Percentiles rank a stretch among this genome's conserved stretches.
Evolutionary conservation across 2,329 filamentous ascomycete genomes (phyloP).

Genomic region (Ophiostoma sp.): DNA sequence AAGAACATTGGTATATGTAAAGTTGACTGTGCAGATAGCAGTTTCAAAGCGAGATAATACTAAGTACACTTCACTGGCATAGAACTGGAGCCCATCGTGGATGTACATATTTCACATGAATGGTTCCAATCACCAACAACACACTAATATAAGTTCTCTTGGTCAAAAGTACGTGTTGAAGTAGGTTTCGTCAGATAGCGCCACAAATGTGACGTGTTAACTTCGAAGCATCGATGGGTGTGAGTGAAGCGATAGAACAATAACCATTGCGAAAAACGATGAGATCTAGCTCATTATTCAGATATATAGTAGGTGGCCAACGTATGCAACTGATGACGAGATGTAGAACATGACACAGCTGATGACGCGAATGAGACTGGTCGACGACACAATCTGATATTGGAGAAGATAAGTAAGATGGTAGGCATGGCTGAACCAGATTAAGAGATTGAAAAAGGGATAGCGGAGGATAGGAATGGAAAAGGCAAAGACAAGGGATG

Average conservation of each 20-base stretch:
- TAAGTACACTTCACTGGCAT: too few species aligned
- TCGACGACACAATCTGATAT: not conserved
- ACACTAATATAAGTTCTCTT: not conserved
- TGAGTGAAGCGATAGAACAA: not conserved
- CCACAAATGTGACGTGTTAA: not conserved
- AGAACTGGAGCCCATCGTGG: too few species aligned
- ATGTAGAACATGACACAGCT: not conserved
- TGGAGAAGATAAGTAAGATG: too few species aligned
- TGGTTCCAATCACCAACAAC: not conserved
- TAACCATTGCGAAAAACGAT: not conserved
- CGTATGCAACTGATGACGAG: not conserved
- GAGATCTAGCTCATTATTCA: not conserved
- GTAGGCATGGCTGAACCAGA: too few species aligned
- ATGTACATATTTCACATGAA: slow-evolving; percentile 2
- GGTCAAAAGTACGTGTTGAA: not conserved
- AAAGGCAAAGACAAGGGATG: too few species aligned
- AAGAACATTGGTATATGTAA: not conserved
- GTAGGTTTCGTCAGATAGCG: not conserved
- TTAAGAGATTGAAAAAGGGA: too few species aligned
- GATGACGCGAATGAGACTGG: not conserved
- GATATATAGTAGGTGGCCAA: too few species aligned
- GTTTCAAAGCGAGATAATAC: not conserved
- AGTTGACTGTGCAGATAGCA: not conserved
- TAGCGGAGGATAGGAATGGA: too few species aligned
- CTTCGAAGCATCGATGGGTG: too few species aligned